Conservation (phyloP, 1,284 basidiomycete genomes). For the Thecaphora frezii region DNA sequence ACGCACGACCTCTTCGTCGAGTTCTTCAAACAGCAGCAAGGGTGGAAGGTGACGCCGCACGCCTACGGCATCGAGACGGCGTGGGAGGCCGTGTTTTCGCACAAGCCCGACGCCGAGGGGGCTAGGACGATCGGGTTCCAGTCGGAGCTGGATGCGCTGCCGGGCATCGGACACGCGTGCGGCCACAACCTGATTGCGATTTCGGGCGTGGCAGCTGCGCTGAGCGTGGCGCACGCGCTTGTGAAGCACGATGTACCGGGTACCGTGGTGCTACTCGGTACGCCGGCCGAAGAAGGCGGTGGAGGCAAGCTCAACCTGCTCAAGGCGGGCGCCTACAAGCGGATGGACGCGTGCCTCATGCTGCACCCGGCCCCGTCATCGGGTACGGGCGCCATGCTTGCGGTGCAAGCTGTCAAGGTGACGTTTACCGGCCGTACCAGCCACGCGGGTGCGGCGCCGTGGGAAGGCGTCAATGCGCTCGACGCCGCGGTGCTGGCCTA, state of each 20-base stretch:
- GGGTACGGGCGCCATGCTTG: constrained; percentile 63
- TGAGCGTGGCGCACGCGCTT: constrained; percentile 72
- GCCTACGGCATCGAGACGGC: constrained; percentile 65
- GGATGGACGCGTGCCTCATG: constrained; percentile 78
- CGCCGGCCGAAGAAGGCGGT: constrained; percentile 81
- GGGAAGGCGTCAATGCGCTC: constrained; percentile 81
- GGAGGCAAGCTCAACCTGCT: constrained; percentile 76
- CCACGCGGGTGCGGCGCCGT: constrained; percentile 65
- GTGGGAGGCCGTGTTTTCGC: constrained; percentile 71
- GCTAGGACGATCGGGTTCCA: constrained; percentile 55
- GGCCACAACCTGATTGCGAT: constrained; percentile 82
- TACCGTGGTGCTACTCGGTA: constrained; percentile 76
- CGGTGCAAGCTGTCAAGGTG: constrained; percentile 56
- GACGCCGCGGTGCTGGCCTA: constrained; percentile 82
- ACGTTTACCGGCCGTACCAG: constrained; percentile 45
- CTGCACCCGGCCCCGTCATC: constrained; percentile 62
- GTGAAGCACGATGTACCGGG: constrained; percentile 68
- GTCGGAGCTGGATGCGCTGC: constrained; percentile 70
- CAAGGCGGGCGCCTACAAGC: constrained; percentile 71
- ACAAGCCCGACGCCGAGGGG: constrained; percentile 19
- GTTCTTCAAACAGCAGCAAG: constrained; percentile 23
- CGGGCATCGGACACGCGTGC: constrained; percentile 67
- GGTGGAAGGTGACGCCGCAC: constrained; percentile 50
- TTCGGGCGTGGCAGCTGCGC: constrained; percentile 73
- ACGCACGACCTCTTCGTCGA: constrained; percentile 50